A percentile compares a stretch with the other conserved stretches of the same genome.
phyloP scores from a whole-genome alignment of 805 yeast species.

The Priceomyces haplophilus region DNA sequence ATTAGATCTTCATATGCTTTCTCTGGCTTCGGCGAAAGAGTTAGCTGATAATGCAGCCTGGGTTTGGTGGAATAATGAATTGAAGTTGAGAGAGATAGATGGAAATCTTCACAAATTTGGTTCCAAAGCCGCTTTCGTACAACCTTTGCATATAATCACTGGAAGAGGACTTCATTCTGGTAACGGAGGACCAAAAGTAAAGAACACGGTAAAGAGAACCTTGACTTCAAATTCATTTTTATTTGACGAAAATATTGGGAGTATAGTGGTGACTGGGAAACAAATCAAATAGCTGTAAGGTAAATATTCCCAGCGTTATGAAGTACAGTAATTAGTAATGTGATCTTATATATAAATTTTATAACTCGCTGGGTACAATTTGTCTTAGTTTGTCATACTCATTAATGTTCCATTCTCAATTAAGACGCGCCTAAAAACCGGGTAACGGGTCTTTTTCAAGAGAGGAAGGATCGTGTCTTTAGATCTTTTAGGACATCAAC shows the following conservation, averaged over 20 bases:
- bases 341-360: too few relatives aligned
- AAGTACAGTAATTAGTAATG: too few relatives aligned
- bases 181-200: conserved; percentile 53
- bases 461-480: conserved; percentile 2
- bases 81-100: conserved; percentile 34
- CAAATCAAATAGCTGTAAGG: conserved; percentile 1
- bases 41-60: conserved; percentile 34
- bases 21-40: conserved; percentile 45
- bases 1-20: conserved; percentile 59
- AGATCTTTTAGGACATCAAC: conserved; percentile 2
- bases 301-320: too few relatives aligned
- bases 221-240: conserved; percentile 38
- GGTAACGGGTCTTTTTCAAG: background rate
- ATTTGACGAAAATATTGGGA: conserved; percentile 43
- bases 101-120: conserved; percentile 37
- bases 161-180: conserved; percentile 72
- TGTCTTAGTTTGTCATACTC: background rate
- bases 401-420: too few relatives aligned
- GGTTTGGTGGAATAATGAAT: conserved; percentile 66
- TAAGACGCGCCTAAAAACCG: background rate
- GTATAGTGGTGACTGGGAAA: conserved; percentile 19
- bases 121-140: conserved; percentile 37
- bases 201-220: conserved; percentile 37
- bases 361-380: too few relatives aligned
- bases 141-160: conserved; percentile 50